Conservation (phyloP, 768 basidiomycete genomes). For the Gymnopilus dilepis region DNA sequence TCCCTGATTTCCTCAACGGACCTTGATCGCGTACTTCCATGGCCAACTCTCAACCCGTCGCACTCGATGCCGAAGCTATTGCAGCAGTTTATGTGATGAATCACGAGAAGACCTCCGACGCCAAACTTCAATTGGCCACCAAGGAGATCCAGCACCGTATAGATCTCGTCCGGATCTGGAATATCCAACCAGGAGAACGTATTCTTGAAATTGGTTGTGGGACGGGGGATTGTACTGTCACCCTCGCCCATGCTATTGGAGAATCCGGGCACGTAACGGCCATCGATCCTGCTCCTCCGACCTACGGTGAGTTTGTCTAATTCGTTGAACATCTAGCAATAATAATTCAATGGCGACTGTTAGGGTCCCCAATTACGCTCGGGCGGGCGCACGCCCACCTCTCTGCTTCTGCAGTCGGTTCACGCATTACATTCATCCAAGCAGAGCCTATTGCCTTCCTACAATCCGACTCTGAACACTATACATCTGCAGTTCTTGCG, state of each 20-base stretch:
- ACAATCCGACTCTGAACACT: conserved; percentile 8
- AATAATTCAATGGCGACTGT: background rate
- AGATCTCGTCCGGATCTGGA: conserved; percentile 7
- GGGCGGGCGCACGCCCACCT: conserved; percentile 15
- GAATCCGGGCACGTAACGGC: conserved; percentile 16
- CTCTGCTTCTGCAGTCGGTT: conserved; percentile 7
- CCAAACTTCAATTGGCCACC: too few species aligned
- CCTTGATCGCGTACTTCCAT: background rate
- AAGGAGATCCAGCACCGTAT: conserved; percentile 9
- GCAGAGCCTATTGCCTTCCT: conserved; percentile 11
- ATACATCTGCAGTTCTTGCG: conserved; percentile 11
- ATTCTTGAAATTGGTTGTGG: conserved; percentile 21
- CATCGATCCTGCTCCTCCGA: conserved; percentile 15
- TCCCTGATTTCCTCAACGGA: too few species aligned
- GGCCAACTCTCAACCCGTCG: background rate
- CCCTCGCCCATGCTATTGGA: conserved; percentile 17
- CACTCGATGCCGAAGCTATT: background rate
- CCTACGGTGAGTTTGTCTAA: conserved; percentile 15
- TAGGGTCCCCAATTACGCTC: conserved; percentile 17
- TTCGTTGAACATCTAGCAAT: background rate
- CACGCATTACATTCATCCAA: conserved; percentile 13
- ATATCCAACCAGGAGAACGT: conserved; percentile 10
- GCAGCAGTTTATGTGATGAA: background rate
- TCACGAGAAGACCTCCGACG: background rate
- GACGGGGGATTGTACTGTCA: conserved; percentile 20